Conservation (phyloP, 345 rosid species). For the Eucalyptus cloeziana region DNA sequence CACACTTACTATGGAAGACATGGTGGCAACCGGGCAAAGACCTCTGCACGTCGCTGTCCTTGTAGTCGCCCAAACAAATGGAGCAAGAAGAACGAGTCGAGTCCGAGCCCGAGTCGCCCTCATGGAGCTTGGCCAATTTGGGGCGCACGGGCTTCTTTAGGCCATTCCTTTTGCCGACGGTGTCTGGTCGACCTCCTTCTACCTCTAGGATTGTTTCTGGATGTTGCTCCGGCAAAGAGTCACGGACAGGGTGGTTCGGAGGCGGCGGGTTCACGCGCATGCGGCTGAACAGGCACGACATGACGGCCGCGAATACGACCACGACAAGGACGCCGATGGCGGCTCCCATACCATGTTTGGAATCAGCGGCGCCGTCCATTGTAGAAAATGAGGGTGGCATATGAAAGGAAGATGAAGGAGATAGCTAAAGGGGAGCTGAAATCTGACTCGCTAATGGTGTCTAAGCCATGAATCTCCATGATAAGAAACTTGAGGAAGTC, state of each 20-base stretch:
- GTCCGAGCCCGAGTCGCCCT: slow-evolving; percentile 15
- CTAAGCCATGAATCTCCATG: neutral
- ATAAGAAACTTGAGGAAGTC: neutral
- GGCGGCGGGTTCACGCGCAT: neutral
- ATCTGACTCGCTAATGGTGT: neutral
- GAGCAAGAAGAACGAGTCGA: neutral
- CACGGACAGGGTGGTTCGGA: neutral
- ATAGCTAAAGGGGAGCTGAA: neutral
- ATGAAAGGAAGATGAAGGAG: neutral
- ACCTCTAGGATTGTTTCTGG: neutral
- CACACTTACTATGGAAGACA: neutral
- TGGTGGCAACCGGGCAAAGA: neutral
- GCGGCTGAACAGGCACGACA: neutral
- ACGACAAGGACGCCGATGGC: neutral
- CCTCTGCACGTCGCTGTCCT: neutral
- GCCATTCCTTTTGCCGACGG: neutral
- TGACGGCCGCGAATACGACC: neutral
- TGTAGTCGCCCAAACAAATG: neutral
- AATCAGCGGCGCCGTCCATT: neutral
- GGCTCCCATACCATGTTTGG: neutral
- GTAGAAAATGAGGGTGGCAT: neutral
- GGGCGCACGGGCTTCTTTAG: slow-evolving; percentile 12
- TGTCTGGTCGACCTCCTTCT: neutral
- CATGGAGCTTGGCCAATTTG: slow-evolving; percentile 7
- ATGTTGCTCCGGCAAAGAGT: neutral